These are phyloP conservation scores for Podospora bellae-mahoneyi DNA, from an alignment of 495 filamentous ascomycete species.

Conservation along the genomic window DNA sequence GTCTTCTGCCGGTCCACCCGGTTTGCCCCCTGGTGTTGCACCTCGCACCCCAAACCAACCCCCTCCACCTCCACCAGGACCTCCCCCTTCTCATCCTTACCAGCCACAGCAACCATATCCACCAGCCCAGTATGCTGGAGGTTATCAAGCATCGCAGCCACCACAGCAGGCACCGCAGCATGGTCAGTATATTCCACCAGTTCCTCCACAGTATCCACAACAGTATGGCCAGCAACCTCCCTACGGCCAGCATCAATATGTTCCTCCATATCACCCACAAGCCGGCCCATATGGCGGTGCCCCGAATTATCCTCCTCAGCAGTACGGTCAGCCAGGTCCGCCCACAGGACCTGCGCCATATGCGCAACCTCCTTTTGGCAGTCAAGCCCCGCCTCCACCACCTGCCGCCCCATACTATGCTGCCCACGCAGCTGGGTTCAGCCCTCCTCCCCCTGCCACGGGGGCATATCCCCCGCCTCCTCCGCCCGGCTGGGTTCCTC, in stretches of 20 bases:
- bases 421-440: conserved; percentile 22
- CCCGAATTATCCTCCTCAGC: conserved; percentile 23
- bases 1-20: background rate
- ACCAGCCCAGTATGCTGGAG: conserved; percentile 22
- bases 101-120: conserved; percentile 19
- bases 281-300: conserved; percentile 23
- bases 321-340: conserved; percentile 28
- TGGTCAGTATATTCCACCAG: conserved; percentile 18
- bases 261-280: conserved; percentile 26
- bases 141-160: conserved; percentile 18
- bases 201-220: conserved; percentile 17
- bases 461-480: conserved; percentile 1
- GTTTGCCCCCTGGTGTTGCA: conserved; percentile 1
- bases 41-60: conserved; percentile 34
- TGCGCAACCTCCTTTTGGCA: conserved; percentile 26
- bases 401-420: conserved; percentile 29
- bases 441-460: conserved; percentile 15
- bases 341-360: conserved; percentile 21
- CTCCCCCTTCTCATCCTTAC: conserved; percentile 24
- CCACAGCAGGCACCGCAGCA: conserved; percentile 28
- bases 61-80: conserved; percentile 26
- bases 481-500: conserved; percentile 22
- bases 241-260: conserved; percentile 32
- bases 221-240: conserved; percentile 28
- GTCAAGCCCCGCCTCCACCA: conserved; percentile 23